Evolutionary conservation across 345 rosid genomes (phyloP).

Genomic region (Populus tremula): DNA sequence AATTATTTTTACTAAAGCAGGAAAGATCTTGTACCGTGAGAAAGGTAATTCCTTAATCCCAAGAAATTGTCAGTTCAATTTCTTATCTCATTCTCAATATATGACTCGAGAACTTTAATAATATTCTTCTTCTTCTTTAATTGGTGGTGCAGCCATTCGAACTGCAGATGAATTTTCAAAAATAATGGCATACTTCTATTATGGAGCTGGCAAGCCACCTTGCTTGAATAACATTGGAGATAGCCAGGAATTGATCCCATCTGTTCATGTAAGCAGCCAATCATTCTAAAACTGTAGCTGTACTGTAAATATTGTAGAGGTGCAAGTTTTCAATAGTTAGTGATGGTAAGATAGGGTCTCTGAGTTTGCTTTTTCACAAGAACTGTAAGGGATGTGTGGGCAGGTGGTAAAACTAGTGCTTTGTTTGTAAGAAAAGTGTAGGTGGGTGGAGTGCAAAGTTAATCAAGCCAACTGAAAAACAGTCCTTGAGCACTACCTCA

Average conservation of each 20-base stretch:
- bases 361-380: not conserved
- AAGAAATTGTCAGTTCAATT: not conserved
- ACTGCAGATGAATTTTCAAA: constrained; percentile 74
- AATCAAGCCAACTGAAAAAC: too few species aligned
- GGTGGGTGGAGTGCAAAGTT: not conserved
- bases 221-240: constrained; percentile 37
- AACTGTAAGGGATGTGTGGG: not conserved
- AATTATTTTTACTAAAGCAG: constrained; percentile 78
- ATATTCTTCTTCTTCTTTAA: not conserved
- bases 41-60: constrained; percentile 44
- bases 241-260: constrained; percentile 58
- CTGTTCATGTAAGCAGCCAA: constrained; percentile 29
- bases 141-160: constrained; percentile 46
- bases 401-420: not conserved
- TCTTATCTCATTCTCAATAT: not conserved
- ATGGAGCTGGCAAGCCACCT: constrained; percentile 83
- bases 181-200: constrained; percentile 86
- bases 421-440: not conserved
- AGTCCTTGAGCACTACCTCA: too few species aligned
- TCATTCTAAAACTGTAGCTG: constrained; percentile 8
- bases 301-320: not conserved
- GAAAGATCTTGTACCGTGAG: constrained; percentile 80
- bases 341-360: not conserved
- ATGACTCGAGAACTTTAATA: not conserved
- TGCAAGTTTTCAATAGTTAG: not conserved